phyloP scores from a whole-genome alignment of 2,329 filamentous ascomycete species.

The Aspergillus candidus region DNA sequence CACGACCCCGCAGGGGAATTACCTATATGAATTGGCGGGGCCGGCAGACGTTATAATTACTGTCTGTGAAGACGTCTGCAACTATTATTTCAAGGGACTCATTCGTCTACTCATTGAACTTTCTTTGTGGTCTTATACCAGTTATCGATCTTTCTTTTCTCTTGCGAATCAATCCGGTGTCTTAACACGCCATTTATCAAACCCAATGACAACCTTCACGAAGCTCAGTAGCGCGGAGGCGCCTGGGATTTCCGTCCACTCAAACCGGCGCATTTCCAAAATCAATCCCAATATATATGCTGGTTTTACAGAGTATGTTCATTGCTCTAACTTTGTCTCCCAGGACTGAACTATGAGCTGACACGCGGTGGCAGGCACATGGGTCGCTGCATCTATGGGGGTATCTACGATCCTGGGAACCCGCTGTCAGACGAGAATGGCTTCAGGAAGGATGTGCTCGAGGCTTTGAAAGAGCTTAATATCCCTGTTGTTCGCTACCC shows the following conservation, averaged over 20 bases:
- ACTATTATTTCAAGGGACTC: not conserved
- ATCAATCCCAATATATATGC: constrained; percentile 79
- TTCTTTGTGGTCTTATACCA: not conserved
- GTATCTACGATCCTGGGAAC: constrained; percentile 73
- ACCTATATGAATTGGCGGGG: constrained; percentile 13
- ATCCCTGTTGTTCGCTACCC: constrained; percentile 75
- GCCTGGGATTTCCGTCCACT: constrained; percentile 61
- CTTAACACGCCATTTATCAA: not conserved
- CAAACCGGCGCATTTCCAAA: constrained; percentile 59
- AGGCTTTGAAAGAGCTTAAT: constrained; percentile 65
- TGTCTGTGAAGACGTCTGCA: constrained; percentile 9
- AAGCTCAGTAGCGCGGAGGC: constrained; percentile 56
- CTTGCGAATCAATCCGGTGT: not conserved
- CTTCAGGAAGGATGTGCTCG: constrained; percentile 72
- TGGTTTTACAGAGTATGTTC: constrained; percentile 70
- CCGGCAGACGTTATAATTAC: constrained; percentile 15
- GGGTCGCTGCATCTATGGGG: constrained; percentile 82
- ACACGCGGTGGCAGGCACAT: constrained; percentile 57
- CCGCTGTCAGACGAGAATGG: constrained; percentile 66
- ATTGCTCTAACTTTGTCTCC: not conserved
- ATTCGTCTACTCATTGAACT: constrained; percentile 5
- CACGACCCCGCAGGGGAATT: constrained; percentile 29
- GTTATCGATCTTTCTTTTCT: not conserved
- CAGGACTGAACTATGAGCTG: constrained; percentile 4
- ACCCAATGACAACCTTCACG: constrained; percentile 65